A percentile compares a stretch with the other conserved stretches of the same genome.
These are phyloP conservation scores for Neopestalotiopsis sp. DNA, from an alignment of 2,329 filamentous ascomycete genomes.

Conservation along the genomic window DNA sequence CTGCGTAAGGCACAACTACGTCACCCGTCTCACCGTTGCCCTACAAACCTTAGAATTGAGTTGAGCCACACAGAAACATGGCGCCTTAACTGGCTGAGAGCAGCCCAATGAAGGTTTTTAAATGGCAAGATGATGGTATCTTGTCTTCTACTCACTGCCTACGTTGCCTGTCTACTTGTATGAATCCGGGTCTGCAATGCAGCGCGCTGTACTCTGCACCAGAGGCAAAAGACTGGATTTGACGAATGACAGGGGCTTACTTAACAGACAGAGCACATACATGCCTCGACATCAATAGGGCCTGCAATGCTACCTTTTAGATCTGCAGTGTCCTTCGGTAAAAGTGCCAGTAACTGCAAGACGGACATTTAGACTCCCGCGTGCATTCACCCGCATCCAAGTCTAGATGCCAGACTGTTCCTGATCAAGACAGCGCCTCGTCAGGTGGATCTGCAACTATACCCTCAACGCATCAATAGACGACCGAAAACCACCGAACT, in stretches of 20 bases:
- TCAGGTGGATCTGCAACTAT: slow-evolving; percentile 1
- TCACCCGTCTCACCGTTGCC: not conserved
- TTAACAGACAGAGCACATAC: too few species aligned
- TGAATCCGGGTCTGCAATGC: too few species aligned
- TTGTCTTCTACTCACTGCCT: too few species aligned
- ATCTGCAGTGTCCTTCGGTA: not conserved
- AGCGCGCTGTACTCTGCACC: too few species aligned
- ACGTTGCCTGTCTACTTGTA: too few species aligned
- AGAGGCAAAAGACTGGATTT: too few species aligned
- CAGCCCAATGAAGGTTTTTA: not conserved
- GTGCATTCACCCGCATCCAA: not conserved
- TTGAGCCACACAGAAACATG: slow-evolving; percentile 1
- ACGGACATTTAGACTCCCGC: not conserved
- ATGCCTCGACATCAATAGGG: not conserved
- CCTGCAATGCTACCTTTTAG: not conserved
- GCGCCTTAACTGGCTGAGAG: not conserved
- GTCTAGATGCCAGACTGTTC: not conserved
- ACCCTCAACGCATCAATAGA: not conserved
- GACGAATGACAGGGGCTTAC: too few species aligned
- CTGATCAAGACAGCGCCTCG: not conserved
- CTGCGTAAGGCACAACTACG: not conserved
- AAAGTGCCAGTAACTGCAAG: not conserved
- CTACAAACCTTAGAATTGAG: not conserved
- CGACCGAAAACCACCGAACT: not conserved
- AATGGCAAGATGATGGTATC: not conserved